Percentiles rank a stretch among this genome's conserved stretches.
phyloP scores from a whole-genome alignment of 164 flowering plant species.

The Vitis riparia region DNA sequence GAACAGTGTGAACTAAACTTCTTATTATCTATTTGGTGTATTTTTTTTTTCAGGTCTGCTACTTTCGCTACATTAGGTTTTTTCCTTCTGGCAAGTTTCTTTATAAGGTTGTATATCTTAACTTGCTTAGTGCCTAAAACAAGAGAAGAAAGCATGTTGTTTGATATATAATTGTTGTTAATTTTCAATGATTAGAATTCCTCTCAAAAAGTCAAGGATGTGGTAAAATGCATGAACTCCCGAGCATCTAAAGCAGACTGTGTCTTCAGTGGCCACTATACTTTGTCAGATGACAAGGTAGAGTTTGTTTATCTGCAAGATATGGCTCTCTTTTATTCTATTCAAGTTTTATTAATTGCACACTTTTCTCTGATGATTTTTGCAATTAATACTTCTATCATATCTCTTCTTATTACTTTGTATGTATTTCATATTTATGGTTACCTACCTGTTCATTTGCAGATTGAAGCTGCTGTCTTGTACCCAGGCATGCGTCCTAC shows the following conservation, averaged over 20 bases:
- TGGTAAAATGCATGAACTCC: constrained; percentile 73
- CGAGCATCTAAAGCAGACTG: constrained; percentile 67
- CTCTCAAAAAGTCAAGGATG: constrained; percentile 85
- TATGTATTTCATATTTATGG: not conserved
- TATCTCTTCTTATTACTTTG: not conserved
- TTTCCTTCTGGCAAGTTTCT: constrained; percentile 88
- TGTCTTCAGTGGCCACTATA: constrained; percentile 76
- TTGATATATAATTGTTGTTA: constrained; percentile 6
- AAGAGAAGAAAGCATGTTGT: not conserved
- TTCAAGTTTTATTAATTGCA: not conserved
- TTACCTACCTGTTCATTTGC: constrained; percentile 19
- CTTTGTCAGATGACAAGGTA: constrained; percentile 84
- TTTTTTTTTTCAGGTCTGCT: constrained; percentile 70
- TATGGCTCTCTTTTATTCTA: not conserved
- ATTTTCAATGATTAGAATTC: constrained; percentile 57
- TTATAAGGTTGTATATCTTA: constrained; percentile 65
- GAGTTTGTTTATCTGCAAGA: constrained; percentile 9
- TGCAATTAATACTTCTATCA: not conserved
- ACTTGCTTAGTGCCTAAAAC: not conserved
- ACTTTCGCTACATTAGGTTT: constrained; percentile 88
- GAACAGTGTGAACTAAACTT: too few species aligned
- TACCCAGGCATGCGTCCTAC: constrained; percentile 96
- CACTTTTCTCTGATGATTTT: too few species aligned
- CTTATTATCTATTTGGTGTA: not conserved
- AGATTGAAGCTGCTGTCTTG: constrained; percentile 92